Conservation (phyloP, 1,284 basidiomycete genomes). For the Chiua sp. region DNA sequence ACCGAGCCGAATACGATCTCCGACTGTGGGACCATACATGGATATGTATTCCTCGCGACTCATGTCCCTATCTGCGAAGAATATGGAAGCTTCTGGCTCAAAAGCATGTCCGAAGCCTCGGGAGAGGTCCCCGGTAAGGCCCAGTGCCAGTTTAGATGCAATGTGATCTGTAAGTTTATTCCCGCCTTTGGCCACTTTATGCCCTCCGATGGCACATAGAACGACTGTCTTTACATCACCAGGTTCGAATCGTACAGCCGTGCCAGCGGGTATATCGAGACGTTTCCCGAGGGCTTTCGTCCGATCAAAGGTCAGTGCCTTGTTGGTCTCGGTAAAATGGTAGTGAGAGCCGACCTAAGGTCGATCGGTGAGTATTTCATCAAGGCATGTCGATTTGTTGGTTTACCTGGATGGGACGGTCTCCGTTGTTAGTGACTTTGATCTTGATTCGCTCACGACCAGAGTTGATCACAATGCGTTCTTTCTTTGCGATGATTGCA, state of each 20-base stretch:
- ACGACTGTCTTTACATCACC: constrained; percentile 88
- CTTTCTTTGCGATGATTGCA: constrained; percentile 71
- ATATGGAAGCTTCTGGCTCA: constrained; percentile 60
- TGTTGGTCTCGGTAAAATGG: constrained; percentile 92
- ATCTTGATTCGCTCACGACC: constrained; percentile 74
- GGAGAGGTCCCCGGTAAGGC: constrained; percentile 15
- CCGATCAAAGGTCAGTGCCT: constrained; percentile 85
- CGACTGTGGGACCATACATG: constrained; percentile 95
- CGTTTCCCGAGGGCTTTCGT: constrained; percentile 81
- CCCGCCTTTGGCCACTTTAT: constrained; percentile 78
- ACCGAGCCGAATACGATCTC: constrained; percentile 88
- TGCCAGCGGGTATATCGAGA: constrained; percentile 93
- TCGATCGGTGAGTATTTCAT: constrained; percentile 6
- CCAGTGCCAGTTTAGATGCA: constrained; percentile 26
- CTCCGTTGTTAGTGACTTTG: constrained; percentile 91
- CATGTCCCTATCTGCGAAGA: constrained; percentile 57
- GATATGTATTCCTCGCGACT: constrained; percentile 77
- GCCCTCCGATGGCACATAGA: constrained; percentile 82
- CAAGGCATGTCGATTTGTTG: neutral
- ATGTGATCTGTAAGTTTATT: constrained; percentile 73
- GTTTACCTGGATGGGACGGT: constrained; percentile 89
- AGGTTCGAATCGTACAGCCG: constrained; percentile 96
- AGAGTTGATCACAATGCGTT: constrained; percentile 78
- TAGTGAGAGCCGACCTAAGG: constrained; percentile 91
- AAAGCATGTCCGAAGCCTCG: constrained; percentile 66